Conservation (phyloP, 495 filamentous ascomycete species). For the Penicillium riverlandense region DNA sequence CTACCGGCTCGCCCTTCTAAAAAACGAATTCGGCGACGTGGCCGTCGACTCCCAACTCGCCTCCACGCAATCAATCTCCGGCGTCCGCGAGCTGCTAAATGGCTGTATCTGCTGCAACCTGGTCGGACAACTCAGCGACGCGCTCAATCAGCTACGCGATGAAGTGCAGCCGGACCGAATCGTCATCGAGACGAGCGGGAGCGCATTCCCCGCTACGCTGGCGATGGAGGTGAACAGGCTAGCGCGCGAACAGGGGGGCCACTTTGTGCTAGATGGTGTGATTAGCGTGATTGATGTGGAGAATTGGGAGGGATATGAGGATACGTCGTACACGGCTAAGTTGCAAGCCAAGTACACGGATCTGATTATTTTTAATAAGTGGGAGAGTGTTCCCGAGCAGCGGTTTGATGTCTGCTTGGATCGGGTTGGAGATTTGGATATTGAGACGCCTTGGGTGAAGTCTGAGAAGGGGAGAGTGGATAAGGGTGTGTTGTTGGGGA, state of each 20-base stretch:
- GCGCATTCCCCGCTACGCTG: conserved; percentile 80
- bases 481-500: conserved; percentile 71
- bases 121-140: conserved; percentile 79
- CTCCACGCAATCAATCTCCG: conserved; percentile 70
- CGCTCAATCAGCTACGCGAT: conserved; percentile 61
- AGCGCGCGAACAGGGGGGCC: conserved; percentile 41
- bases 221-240: conserved; percentile 92
- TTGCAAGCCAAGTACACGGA: conserved; percentile 87
- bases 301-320: conserved; percentile 94
- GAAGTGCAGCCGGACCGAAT: conserved; percentile 68
- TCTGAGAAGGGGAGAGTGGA: conserved; percentile 68
- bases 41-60: conserved; percentile 90
- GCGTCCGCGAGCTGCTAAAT: conserved; percentile 84
- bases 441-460: conserved; percentile 75
- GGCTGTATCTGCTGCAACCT: conserved; percentile 99
- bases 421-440: conserved; percentile 75
- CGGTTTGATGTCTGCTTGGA: conserved; percentile 77
- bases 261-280: conserved; percentile 80
- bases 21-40: conserved; percentile 96
- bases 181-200: conserved; percentile 85
- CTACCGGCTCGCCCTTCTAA: conserved; percentile 89
- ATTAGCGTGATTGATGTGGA: conserved; percentile 92
- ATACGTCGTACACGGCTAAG: conserved; percentile 82
- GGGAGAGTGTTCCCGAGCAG: conserved; percentile 68
- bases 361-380: conserved; percentile 92